These are phyloP conservation scores for Colletotrichum camelliae DNA, from an alignment of 2,329 filamentous ascomycete species.

Conservation along the genomic window DNA sequence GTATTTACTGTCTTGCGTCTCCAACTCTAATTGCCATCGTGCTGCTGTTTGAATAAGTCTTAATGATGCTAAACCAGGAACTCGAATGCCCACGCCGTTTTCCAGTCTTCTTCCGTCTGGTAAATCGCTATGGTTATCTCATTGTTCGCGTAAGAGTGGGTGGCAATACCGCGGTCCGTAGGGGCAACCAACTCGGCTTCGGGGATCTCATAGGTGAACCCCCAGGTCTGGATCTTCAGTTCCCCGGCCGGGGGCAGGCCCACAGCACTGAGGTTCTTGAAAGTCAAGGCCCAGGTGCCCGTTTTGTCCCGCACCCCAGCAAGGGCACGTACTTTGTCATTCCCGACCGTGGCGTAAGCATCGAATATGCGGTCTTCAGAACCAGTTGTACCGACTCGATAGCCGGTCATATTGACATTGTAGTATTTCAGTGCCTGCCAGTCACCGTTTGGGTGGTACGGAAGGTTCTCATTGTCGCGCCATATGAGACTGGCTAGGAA, in stretches of 20 bases:
- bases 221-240: not conserved
- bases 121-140: not conserved
- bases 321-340: not conserved
- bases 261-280: not conserved
- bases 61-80: not conserved
- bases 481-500: not conserved
- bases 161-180: not conserved
- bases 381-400: not conserved
- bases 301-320: not conserved
- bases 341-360: not conserved
- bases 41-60: not conserved
- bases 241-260: not conserved
- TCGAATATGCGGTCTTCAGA: not conserved
- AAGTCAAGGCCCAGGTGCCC: not conserved
- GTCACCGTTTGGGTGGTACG: not conserved
- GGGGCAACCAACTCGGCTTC: not conserved
- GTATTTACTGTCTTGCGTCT: not conserved
- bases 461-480: not conserved
- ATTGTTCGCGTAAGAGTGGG: not conserved
- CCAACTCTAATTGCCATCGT: not conserved
- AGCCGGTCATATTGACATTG: not conserved
- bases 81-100: not conserved
- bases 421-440: conserved; percentile 10
- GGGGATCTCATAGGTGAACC: not conserved
- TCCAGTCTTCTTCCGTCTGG: not conserved